Evolutionary conservation across 768 basidiomycete genomes (phyloP).

Genomic region (Trametes gibbosa): DNA sequence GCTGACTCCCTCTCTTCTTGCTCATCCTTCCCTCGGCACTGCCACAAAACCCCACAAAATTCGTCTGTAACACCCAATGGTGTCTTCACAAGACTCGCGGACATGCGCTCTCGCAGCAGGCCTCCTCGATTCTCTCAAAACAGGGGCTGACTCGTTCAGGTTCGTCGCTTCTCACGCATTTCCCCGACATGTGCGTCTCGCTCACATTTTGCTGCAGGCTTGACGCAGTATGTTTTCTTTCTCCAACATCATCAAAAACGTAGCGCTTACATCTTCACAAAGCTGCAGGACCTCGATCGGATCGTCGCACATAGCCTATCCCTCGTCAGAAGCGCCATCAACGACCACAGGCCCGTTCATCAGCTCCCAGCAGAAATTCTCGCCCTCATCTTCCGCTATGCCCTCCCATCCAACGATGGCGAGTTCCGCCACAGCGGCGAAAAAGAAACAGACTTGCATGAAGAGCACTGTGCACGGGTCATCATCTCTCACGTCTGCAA

Average conservation of each 20-base stretch:
- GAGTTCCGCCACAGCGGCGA: slow-evolving; percentile 4
- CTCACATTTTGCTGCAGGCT: background rate
- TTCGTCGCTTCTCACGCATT: background rate
- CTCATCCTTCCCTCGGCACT: background rate
- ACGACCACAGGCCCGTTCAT: slow-evolving; percentile 6
- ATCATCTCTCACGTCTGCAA: slow-evolving; percentile 9
- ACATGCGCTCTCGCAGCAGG: background rate
- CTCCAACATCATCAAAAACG: background rate
- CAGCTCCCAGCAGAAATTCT: slow-evolving; percentile 14
- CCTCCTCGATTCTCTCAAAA: background rate
- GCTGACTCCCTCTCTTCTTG: background rate
- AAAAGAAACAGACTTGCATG: background rate
- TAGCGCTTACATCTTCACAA: background rate
- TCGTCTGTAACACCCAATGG: background rate
- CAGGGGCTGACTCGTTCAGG: background rate
- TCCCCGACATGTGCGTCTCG: background rate
- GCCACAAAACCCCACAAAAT: background rate
- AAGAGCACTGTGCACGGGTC: background rate
- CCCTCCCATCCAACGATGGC: background rate
- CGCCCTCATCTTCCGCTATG: slow-evolving; percentile 8
- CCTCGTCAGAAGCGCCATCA: slow-evolving; percentile 3
- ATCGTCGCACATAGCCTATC: slow-evolving; percentile 1
- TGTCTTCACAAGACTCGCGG: background rate
- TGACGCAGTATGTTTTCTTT: background rate
- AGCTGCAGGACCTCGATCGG: background rate